Conservation (phyloP, 148 eudicot genomes). For the Rhododendron ferrugineum region DNA sequence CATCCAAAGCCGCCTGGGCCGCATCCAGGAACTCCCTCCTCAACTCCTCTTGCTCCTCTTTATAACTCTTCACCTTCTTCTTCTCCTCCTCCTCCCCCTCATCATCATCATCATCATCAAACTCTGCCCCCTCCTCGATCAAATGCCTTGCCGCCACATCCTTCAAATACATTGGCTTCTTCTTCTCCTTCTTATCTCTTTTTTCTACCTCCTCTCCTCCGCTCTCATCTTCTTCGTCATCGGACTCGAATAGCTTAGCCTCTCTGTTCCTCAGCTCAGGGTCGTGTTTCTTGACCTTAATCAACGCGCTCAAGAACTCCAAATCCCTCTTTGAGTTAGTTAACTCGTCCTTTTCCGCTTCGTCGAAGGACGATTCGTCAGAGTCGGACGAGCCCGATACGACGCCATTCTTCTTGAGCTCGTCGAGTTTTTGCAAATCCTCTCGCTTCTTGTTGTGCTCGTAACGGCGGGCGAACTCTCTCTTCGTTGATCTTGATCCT, state of each 20-base stretch:
- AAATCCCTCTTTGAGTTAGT: conserved; percentile 30
- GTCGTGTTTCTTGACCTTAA: conserved; percentile 58
- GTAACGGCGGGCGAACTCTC: conserved; percentile 60
- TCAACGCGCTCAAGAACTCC: conserved; percentile 45
- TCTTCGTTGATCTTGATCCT: conserved; percentile 61
- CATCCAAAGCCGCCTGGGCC: conserved; percentile 39
- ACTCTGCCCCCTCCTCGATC: conserved; percentile 73
- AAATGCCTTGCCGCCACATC: conserved; percentile 71
- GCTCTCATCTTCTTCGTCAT: conserved; percentile 6
- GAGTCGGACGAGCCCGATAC: conserved; percentile 20
- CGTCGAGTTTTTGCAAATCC: conserved; percentile 34
- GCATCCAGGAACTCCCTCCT: conserved; percentile 41
- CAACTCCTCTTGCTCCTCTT: conserved; percentile 62
- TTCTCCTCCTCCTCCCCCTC: conserved; percentile 9
- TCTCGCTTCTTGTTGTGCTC: conserved; percentile 80
- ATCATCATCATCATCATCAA: conserved; percentile 12
- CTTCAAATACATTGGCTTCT: conserved; percentile 67
- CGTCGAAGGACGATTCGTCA: conserved; percentile 20
- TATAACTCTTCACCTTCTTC: conserved; percentile 37
- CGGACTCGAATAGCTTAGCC: conserved; percentile 49
- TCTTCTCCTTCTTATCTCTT: conserved; percentile 34
- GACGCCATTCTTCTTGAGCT: conserved; percentile 42
- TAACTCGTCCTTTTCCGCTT: conserved; percentile 13
- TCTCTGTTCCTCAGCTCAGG: conserved; percentile 51
- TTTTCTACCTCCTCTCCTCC: not conserved